Base-by-base conservation (phyloP, 495 filamentous ascomycete species). In the Podospora sp. region DNA sequence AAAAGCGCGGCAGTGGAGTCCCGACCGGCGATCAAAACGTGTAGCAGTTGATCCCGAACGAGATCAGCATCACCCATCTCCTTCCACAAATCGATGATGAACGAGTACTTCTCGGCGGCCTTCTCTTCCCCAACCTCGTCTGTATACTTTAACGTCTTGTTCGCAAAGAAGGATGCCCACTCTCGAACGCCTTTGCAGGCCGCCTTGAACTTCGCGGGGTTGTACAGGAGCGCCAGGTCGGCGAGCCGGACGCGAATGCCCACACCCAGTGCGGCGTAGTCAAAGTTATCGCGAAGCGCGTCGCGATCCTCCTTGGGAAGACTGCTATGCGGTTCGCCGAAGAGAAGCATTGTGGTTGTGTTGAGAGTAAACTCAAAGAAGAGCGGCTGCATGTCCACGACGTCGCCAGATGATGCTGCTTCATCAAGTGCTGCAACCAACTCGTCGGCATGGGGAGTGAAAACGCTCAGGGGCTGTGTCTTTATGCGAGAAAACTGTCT, bases 11-110 rank as follows among this genome's bases (percentile, higher is more conserved):
- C 83, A 12, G 83, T 86, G 27, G 84, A 81, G 70, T 88, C 86
- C 65, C 84, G 75, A 2, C 85, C 85, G 46, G 85, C 84, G 9
- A 86, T 55, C 24, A 88, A 68, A 16, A 87, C 72, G 68, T 83
- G 77, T 7, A 87, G 63, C 8, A 85, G 68, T 65, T 88, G 84
- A 63, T 84, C 83, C 27, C 86, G 80, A 6, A 90, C 71, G 0
- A 82, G 66, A 24, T 66, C 46, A 26, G 65, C 50, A 57, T 84
- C 81, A 40, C 76, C 62, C 20, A 75, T 75, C 57, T 81, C 76
- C 21, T 74, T 65, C 22, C 70, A 75, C 1, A 85, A 73, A 46
- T 79, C 81, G 11, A 75, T 69, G 24, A 84, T 75, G 62, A 84
- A 84, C 25, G 77, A 64, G 66, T 81, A 79, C 9, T 68, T 70